phyloP scores from a whole-genome alignment of 257 asterid genomes.

The Solanum microdontum region DNA sequence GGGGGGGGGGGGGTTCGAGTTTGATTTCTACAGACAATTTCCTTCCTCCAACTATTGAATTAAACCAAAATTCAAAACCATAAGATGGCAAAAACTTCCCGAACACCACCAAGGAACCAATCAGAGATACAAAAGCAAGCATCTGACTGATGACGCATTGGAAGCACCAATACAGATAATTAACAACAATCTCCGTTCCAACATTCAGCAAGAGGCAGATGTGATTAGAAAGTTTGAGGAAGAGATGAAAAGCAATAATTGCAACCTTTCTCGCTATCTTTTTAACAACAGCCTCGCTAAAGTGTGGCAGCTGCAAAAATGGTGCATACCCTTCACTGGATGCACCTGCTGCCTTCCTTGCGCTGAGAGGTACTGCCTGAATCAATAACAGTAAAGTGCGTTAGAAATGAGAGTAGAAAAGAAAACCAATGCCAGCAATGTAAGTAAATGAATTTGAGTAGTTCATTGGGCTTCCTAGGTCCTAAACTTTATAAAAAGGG shows the following conservation, averaged over 20 bases:
- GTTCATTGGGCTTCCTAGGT: not conserved
- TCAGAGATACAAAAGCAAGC: not conserved
- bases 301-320: constrained; percentile 95
- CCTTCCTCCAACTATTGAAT: not conserved
- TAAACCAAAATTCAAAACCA: not conserved
- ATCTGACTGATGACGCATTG: not conserved
- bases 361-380: constrained; percentile 92
- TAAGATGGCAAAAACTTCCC: not conserved
- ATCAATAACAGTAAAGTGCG: not conserved
- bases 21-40: not conserved
- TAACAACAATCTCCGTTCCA: not conserved
- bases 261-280: constrained; percentile 86
- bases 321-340: constrained; percentile 89
- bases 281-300: constrained; percentile 76
- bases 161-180: not conserved
- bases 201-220: not conserved
- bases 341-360: constrained; percentile 75
- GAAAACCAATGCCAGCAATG: not conserved
- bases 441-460: not conserved
- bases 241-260: constrained; percentile 5
- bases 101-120: not conserved
- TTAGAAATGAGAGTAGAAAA: not conserved
- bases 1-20: not conserved
- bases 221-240: not conserved
- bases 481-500: not conserved